Base-by-base conservation (phyloP, 306 rosid genomes). In the Vigna radiata region DNA sequence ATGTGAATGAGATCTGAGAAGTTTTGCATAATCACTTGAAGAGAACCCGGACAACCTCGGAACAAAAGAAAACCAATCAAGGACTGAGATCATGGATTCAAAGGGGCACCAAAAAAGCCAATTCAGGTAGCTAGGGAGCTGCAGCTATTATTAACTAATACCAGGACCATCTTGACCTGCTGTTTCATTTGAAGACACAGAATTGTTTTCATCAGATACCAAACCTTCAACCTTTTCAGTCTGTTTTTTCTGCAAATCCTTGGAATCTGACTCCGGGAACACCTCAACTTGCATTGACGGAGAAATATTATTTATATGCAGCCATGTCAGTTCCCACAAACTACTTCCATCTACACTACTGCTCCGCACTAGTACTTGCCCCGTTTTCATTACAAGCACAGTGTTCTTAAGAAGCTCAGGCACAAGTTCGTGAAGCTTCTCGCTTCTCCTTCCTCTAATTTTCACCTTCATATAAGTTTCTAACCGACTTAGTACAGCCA, bases 351-450 rank as follows among this genome's bases (percentile, higher is more conserved):
- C 95, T 27, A 76, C 64, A 18, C 87, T 91, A 74, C 87, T 86
- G 81, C 88, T 87, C 48, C 54, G 89, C 73, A 56, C 83, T 16
- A 92, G 89, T 58, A 90, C 79, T 27, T 80, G 85, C 10, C 76
- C 82, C 6, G 85, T 79, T 80, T 92, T 92, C 98, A 95, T 95
- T 29, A 88, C 93, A 81, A 90, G 82, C 88, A 95, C 81, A 66
- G 82, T 92, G 79, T 90, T 89, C 88, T 95, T 92, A 4, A 95
- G 96, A 72, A 95, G 90, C 87, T 95, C 97, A 0, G 95, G 98
- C 58, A 95, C 90, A 67, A 89, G 82, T 79, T 95, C 97, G 69
- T 89, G 92, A 84, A 92, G 90, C 86, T 88, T 95, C 81, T 95
- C 97, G 2, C 89, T 90, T 85, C 86, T 88, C 83, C 88, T 90